A percentile compares a stretch with the other conserved stretches of the same genome.
phyloP scores from a whole-genome alignment of 371 early-diverging fungal species.

The Mucor racemosus region DNA sequence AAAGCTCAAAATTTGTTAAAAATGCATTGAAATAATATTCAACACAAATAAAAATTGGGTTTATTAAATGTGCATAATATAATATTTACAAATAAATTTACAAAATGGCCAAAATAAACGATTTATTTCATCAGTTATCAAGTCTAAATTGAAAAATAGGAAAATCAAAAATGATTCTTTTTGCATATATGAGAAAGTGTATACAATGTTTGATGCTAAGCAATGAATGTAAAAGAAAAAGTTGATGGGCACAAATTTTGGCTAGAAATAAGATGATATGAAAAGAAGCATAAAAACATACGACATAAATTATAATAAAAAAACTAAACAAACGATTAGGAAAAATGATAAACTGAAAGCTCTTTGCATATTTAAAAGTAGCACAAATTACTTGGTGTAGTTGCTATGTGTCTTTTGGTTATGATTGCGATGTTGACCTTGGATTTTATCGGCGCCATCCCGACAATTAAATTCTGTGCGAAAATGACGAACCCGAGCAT shows the following conservation, averaged over 20 bases:
- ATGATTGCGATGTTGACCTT: background rate
- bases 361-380: background rate
- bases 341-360: background rate
- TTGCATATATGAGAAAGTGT: background rate
- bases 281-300: constrained; percentile 4
- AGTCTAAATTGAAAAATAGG: background rate
- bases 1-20: too few species aligned
- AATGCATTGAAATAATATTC: too few species aligned
- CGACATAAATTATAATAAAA: background rate
- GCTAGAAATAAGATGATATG: background rate
- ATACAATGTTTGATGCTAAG: background rate
- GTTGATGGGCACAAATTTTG: background rate
- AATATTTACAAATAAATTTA: background rate
- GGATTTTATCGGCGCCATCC: constrained; percentile 19
- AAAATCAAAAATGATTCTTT: background rate
- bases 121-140: background rate
- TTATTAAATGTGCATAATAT: too few species aligned
- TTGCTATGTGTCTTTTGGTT: background rate
- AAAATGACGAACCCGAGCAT: constrained; percentile 64
- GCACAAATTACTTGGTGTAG: background rate
- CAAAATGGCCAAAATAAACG: background rate
- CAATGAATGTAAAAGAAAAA: background rate
- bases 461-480: constrained; percentile 49
- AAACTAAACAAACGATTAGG: background rate
- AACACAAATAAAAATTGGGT: too few species aligned